Percentiles rank a stretch among this genome's conserved stretches.
These are phyloP conservation scores for Magnolia kwangsiensis DNA, from an alignment of 164 flowering plant species.

Conservation along the genomic window DNA sequence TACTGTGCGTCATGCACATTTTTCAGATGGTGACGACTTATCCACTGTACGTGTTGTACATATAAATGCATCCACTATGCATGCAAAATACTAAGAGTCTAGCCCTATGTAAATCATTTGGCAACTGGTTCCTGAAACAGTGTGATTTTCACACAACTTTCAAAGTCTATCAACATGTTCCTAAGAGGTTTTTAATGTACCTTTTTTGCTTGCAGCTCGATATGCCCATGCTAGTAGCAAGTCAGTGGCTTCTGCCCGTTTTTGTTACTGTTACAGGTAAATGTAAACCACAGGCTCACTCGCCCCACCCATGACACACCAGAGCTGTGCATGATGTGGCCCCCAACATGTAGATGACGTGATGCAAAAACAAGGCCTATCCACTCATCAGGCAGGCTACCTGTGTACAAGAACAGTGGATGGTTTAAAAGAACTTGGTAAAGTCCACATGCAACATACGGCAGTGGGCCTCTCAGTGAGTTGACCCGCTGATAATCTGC, in stretches of 20 bases:
- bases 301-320: neutral
- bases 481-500: neutral
- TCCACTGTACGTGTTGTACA: neutral
- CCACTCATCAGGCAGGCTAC: neutral
- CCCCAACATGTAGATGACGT: neutral
- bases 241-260: slow-evolving; percentile 80
- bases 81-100: too few relatives aligned
- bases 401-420: too few relatives aligned
- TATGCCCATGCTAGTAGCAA: slow-evolving; percentile 52
- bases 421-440: neutral
- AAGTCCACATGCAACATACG: neutral
- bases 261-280: slow-evolving; percentile 60
- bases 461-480: neutral
- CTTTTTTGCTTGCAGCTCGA: slow-evolving; percentile 52
- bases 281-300: slow-evolving; percentile 11
- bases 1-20: neutral
- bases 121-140: too few relatives aligned
- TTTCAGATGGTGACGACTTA: neutral
- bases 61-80: neutral
- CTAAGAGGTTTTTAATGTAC: neutral
- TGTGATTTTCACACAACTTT: too few relatives aligned
- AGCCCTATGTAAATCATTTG: too few relatives aligned
- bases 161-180: neutral
- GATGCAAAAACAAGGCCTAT: neutral
- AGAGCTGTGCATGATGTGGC: neutral